phyloP scores from a whole-genome alignment of 2,329 filamentous ascomycete species.

The Pseudogymnoascus sp. region DNA sequence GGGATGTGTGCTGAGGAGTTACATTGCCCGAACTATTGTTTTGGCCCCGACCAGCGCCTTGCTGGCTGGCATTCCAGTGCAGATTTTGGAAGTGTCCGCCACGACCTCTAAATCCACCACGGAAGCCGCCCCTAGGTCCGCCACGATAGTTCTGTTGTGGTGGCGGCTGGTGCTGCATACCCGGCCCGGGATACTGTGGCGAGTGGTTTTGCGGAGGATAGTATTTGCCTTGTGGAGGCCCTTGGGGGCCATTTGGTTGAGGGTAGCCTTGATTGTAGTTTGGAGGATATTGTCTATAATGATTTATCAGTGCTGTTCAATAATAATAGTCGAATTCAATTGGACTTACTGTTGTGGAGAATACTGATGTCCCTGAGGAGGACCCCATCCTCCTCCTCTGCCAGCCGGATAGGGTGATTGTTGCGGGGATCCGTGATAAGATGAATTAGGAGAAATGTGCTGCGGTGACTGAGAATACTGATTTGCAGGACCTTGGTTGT shows the following conservation, averaged over 20 bases:
- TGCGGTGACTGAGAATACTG: conserved; percentile 54
- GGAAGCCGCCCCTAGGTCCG: conserved; percentile 11
- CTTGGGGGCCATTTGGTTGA: conserved; percentile 40
- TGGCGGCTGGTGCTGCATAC: conserved; percentile 46
- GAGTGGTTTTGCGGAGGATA: conserved; percentile 38
- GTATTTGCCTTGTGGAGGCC: conserved; percentile 41
- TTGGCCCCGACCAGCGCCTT: conserved; percentile 43
- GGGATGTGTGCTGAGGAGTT: conserved; percentile 28
- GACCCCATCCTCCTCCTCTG: conserved; percentile 45
- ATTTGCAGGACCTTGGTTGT: conserved; percentile 30
- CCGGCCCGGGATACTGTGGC: conserved; percentile 44
- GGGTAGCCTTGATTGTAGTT: conserved; percentile 52
- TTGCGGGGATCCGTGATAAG: conserved; percentile 54
- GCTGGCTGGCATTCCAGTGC: conserved; percentile 60
- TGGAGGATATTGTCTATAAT: conserved; percentile 54
- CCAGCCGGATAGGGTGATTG: conserved; percentile 52
- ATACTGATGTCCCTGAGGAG: conserved; percentile 36
- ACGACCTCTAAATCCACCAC: conserved; percentile 37
- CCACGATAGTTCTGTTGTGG: conserved; percentile 29
- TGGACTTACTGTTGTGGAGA: conserved; percentile 43
- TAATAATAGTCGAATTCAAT: conserved; percentile 18
- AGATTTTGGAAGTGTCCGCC: conserved; percentile 55
- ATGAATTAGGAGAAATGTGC: conserved; percentile 46
- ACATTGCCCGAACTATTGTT: conserved; percentile 33
- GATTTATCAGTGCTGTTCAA: conserved; percentile 29